Base-by-base conservation (phyloP, 1,139 yeast species). In the Nadsonia commutata region DNA sequence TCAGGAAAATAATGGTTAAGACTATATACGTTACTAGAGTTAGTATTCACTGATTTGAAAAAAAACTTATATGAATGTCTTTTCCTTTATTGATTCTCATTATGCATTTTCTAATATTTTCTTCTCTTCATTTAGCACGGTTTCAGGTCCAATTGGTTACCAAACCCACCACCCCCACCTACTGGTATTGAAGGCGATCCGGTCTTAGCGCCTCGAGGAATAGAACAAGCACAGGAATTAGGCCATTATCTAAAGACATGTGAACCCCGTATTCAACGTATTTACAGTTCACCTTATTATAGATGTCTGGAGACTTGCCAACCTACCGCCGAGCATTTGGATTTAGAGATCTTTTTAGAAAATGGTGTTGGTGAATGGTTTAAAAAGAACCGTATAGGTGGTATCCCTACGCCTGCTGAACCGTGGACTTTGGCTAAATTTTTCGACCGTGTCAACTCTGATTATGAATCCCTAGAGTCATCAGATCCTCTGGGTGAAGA, bases 121-220 rank as follows among this genome's bases (percentile, higher is more conserved):
- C 33, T 9, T 39, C 20, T 23, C 22, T 27, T 42, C 27, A 46
- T 42, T 4, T 40, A 70, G 66, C 95, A 84, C 59, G 95, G 94
- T 1, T 81, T 72, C 60, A 66, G 94, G 47, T 74, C 88, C 48
- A 82, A 83, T 56, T 82, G 94, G 94, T 65, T 78, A 43, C 50
- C 56, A 31, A 58, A 54, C 42, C 56, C 47, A 23, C 84, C 86
- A 2, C 74, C 73, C 27, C 88, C 90, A 41, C 88, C 88, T 1
- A 83, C 94, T 0, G 93, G 93, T 0, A 78, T 83, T 19, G 82
- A 78, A 46, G 79, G 85, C 46, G 95, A 84, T 53, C 85, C 88
- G 2, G 78, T 83, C 6, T 66, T 84, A 49, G 85, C 94, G 0
- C 73, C 72, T 2, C 93, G 81, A 55, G 95, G 95, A 2, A 74